Conservation (phyloP, 805 yeast species). For the Limtongia smithiae region DNA sequence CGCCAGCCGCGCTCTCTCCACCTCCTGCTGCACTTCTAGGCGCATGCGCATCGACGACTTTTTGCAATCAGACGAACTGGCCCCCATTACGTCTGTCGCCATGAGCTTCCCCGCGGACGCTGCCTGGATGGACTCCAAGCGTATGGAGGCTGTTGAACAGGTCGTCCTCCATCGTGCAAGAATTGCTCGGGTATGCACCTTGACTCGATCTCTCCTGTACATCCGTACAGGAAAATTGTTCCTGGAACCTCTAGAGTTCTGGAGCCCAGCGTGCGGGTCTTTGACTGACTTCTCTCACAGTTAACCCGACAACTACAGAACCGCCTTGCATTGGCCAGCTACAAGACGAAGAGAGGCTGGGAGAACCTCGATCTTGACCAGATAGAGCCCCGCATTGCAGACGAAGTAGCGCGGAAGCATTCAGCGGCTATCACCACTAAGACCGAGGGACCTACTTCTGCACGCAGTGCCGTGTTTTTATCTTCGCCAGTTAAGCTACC, state of each 20-base stretch:
- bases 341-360: constrained; percentile 43
- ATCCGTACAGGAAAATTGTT: no score
- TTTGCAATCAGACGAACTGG: no score
- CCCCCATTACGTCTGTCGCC: no score
- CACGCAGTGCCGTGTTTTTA: not conserved
- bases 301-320: constrained; percentile 43
- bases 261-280: no score
- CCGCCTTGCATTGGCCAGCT: constrained; percentile 42
- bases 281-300: constrained; percentile 16
- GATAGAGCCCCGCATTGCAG: constrained; percentile 37
- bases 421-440: not conserved
- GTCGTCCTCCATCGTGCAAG: constrained; percentile 44
- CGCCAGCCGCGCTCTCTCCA: no score
- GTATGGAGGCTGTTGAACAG: constrained; percentile 30
- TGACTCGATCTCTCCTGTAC: not conserved
- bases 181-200: constrained; percentile 37
- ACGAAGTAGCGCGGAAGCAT: constrained; percentile 19
- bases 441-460: not conserved
- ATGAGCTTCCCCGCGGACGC: constrained; percentile 11
- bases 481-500: constrained; percentile 1
- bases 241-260: no score
- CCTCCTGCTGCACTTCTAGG: no score
- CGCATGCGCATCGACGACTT: no score
- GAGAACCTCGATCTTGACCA: constrained; percentile 38
- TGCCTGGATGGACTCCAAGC: constrained; percentile 29